Base-by-base conservation (phyloP, 1,284 basidiomycete species). In the Ceratobasidium sp. region DNA sequence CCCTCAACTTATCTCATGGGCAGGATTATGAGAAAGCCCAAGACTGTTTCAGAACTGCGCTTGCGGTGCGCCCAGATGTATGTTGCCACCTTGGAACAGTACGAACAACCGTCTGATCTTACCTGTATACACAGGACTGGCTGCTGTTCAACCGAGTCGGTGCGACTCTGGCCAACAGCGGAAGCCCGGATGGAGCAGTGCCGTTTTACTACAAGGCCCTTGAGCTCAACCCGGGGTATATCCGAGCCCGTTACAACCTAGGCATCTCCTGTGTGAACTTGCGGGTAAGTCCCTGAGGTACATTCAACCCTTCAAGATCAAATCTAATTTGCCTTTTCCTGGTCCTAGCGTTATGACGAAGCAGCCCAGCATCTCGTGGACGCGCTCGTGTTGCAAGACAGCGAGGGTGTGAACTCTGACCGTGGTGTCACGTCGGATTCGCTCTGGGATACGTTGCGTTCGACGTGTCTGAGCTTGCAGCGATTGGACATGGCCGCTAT, bases 141-240 rank as follows among this genome's bases (percentile, higher is more conserved):
- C 84, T 97, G 61, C 83, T 99, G 76, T 98, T 96, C 83, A 99
- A 99, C 81, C 90, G 97, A 29, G 92, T 98, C 31, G 97, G 97
- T 16, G 97, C 97, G 19, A 98, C 96, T 1, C 89, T 98, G 80
- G 96, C 96, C 59, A 99, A 99, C 81, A 92, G 89, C 78, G 96
- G 97, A 0, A 86, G 87, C 64, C 89, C 94, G 22, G 89, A 89
- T 53, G 90, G 95, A 76, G 96, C 98, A 9, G 86, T 98, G 19
- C 85, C 92, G 77, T 98, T 95, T 82, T 99, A 99, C 82, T 89
- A 92, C 80, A 89, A 89, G 64, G 98, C 97, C 1, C 85, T 99
- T 48, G 91, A 94, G 77, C 85, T 98, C 73, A 95, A 98, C 80
- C 96, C 97, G 4, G 88, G 89, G 46, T 99, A 98, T 81, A 96